Percentiles rank a stretch among this genome's conserved stretches.
phyloP scores from a whole-genome alignment of 164 flowering plant genomes.

The Aristolochia californica region DNA sequence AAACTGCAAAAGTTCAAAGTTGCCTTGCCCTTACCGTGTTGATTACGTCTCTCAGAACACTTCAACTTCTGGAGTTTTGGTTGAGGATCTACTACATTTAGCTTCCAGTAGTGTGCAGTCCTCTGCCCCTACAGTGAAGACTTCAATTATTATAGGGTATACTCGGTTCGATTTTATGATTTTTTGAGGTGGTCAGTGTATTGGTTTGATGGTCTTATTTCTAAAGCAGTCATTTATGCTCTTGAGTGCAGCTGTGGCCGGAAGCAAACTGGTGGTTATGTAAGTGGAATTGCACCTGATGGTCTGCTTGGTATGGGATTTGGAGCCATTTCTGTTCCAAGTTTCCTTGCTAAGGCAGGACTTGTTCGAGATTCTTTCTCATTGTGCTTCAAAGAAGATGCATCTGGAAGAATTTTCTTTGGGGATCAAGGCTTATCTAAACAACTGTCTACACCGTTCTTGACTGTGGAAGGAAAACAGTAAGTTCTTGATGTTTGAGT shows the following conservation, averaged over 20 bases:
- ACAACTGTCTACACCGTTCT: conserved; percentile 59
- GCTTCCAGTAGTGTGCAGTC: conserved; percentile 26
- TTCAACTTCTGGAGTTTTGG: conserved; percentile 72
- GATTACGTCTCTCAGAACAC: conserved; percentile 53
- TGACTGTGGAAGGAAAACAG: conserved; percentile 60
- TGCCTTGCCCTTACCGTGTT: conserved; percentile 61
- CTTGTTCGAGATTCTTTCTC: conserved; percentile 70
- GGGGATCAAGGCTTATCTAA: conserved; percentile 66
- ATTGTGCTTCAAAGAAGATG: conserved; percentile 71
- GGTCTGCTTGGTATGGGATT: conserved; percentile 93
- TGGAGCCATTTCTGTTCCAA: conserved; percentile 76
- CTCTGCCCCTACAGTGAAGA: conserved; percentile 34
- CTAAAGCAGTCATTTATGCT: neutral
- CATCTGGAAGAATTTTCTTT: conserved; percentile 77
- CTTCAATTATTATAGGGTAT: conserved; percentile 72
- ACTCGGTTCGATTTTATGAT: neutral
- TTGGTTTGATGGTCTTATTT: neutral
- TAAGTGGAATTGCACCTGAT: conserved; percentile 90
- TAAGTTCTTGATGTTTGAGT: conserved; percentile 15
- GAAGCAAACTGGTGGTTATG: conserved; percentile 84
- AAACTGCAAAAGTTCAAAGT: conserved; percentile 49
- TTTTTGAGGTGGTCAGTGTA: neutral
- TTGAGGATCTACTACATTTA: conserved; percentile 73
- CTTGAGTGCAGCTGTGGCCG: conserved; percentile 68
- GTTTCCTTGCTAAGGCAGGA: conserved; percentile 73